A percentile compares a stretch with the other conserved stretches of the same genome.
Evolutionary conservation across 2,329 filamentous ascomycete species (phyloP).

Genomic region (Xylariales sp.): DNA sequence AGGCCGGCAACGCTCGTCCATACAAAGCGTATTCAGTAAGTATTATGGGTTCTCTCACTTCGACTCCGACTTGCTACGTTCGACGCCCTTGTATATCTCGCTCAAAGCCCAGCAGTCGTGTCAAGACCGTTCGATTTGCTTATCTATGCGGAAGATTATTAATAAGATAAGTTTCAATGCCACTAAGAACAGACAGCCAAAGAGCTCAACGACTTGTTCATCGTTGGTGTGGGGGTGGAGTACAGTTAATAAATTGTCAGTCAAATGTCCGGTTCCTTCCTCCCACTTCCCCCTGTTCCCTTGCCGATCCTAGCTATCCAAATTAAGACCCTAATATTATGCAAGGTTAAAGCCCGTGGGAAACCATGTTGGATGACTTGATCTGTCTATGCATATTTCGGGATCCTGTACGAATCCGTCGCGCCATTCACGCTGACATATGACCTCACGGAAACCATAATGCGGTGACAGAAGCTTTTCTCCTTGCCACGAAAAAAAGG

Average conservation of each 20-base stretch:
- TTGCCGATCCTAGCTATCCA: slow-evolving; percentile 26
- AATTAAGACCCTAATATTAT: slow-evolving; percentile 33
- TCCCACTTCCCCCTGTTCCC: slow-evolving; percentile 13
- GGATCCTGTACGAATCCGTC: slow-evolving; percentile 19
- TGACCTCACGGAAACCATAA: background rate
- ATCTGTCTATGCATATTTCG: slow-evolving; percentile 1
- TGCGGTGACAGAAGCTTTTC: background rate
- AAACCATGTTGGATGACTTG: slow-evolving; percentile 14
- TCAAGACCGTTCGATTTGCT: slow-evolving; percentile 8
- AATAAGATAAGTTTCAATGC: slow-evolving; percentile 19
- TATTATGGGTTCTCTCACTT: background rate
- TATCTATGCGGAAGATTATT: background rate
- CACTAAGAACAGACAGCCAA: slow-evolving; percentile 13
- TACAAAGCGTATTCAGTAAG: slow-evolving; percentile 3
- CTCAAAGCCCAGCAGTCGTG: background rate
- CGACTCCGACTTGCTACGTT: background rate
- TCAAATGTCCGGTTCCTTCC: slow-evolving; percentile 4
- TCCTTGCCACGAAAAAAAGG: background rate
- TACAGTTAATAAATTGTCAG: slow-evolving; percentile 25
- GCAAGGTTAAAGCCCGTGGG: slow-evolving; percentile 7
- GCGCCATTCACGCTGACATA: slow-evolving; percentile 9
- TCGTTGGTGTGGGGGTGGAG: slow-evolving; percentile 36
- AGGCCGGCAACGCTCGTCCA: slow-evolving; percentile 19
- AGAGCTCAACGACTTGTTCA: slow-evolving; percentile 5
- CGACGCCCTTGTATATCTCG: slow-evolving; percentile 3